Percentiles rank a stretch among this genome's conserved stretches.
Evolutionary conservation across 2,329 filamentous ascomycete species (phyloP).

Genomic region (Colletotrichum liaoningense): DNA sequence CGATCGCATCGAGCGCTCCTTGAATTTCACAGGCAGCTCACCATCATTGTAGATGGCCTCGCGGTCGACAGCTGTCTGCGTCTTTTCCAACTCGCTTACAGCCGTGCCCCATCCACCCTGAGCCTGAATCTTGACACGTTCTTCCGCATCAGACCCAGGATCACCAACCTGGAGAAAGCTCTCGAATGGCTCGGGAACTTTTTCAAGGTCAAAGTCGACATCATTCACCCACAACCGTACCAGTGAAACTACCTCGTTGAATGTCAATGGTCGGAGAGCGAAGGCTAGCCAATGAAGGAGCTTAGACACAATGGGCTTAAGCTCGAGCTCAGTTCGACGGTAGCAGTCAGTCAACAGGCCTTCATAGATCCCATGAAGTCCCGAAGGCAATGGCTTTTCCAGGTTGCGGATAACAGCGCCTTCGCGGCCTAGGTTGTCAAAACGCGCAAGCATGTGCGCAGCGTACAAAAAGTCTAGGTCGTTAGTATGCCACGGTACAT

Average conservation of each 20-base stretch:
- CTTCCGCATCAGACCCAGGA: constrained; percentile 40
- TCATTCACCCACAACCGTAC: constrained; percentile 37
- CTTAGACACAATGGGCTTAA: constrained; percentile 36
- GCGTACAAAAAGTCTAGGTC: constrained; percentile 48
- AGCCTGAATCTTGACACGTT: neutral
- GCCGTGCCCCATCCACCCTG: constrained; percentile 12
- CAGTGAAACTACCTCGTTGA: constrained; percentile 40
- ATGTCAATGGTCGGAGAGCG: constrained; percentile 36
- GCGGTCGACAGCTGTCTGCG: neutral
- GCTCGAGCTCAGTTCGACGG: constrained; percentile 36
- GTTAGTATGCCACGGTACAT: neutral
- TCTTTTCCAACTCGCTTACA: constrained; percentile 38
- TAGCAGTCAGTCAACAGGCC: constrained; percentile 40
- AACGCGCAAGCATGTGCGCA: constrained; percentile 46
- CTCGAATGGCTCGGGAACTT: constrained; percentile 40
- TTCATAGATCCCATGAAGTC: constrained; percentile 43
- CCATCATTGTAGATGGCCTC: constrained; percentile 42
- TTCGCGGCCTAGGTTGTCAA: constrained; percentile 47
- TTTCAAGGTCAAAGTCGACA: constrained; percentile 40
- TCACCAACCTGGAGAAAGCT: constrained; percentile 43
- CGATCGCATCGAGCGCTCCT: constrained; percentile 44
- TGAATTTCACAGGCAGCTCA: constrained; percentile 41
- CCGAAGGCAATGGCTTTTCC: constrained; percentile 38
- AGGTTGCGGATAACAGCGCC: constrained; percentile 45
- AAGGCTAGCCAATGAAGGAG: constrained; percentile 45